These are phyloP conservation scores for Picea glauca DNA, from an alignment of 75 land plant genomes.

Conservation along the genomic window DNA sequence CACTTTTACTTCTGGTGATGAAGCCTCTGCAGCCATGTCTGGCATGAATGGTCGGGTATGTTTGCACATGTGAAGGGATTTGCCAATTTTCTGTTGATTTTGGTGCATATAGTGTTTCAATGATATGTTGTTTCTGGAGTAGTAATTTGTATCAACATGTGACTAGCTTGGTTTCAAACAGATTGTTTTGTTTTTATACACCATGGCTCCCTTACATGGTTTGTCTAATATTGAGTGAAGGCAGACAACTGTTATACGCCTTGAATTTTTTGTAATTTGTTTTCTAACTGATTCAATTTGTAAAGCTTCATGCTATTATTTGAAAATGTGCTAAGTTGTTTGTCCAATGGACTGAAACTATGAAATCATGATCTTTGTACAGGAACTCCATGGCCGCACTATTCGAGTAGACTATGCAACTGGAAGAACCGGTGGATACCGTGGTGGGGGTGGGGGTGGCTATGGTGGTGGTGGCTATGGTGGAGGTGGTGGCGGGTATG, in stretches of 20 bases:
- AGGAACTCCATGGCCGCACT: not conserved
- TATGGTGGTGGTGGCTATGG: not conserved
- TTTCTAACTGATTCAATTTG: no score
- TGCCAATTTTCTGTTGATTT: no score
- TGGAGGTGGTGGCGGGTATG: not conserved
- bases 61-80: no score
- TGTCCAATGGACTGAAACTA: not conserved
- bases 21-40: conserved; percentile 52
- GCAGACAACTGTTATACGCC: not conserved
- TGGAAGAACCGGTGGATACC: not conserved
- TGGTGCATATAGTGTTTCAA: no score
- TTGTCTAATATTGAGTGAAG: not conserved
- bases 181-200: no score
- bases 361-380: not conserved
- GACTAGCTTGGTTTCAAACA: not conserved
- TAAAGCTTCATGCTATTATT: no score
- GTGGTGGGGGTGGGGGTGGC: not conserved
- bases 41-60: conserved; percentile 78
- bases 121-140: no score
- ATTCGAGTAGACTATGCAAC: not conserved
- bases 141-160: not conserved
- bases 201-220: not conserved
- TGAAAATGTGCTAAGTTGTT: not conserved
- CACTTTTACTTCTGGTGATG: conserved; percentile 34
- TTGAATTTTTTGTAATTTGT: not conserved